Conservation (phyloP, 2,329 filamentous ascomycete genomes). For the Ascochyta rabiei region DNA sequence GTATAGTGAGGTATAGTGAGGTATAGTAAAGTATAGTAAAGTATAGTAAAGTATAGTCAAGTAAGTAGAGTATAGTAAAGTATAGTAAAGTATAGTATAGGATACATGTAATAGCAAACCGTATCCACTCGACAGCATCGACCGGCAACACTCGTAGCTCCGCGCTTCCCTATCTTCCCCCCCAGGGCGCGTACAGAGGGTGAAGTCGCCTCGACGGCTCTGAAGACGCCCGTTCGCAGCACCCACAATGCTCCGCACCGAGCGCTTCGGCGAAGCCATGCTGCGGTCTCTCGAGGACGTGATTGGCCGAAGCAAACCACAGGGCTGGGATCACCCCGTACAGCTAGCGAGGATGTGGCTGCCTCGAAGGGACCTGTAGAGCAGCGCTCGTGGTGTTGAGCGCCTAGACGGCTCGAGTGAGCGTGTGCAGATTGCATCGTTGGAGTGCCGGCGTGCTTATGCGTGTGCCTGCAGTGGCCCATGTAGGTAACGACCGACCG, state of each 20-base stretch:
- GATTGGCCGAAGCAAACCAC: constrained; percentile 28
- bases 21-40: too few species aligned
- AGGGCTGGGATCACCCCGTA: constrained; percentile 35
- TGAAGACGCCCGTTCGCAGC: neutral
- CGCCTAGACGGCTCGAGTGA: constrained; percentile 11
- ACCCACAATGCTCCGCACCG: constrained; percentile 12
- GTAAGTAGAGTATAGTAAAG: too few species aligned
- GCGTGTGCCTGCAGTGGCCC: constrained; percentile 16
- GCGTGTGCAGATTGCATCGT: constrained; percentile 2
- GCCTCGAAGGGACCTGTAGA: neutral
- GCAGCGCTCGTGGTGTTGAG: constrained; percentile 10
- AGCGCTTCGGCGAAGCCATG: constrained; percentile 21
- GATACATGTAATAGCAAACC: constrained; percentile 8
- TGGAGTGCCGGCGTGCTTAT: constrained; percentile 12
- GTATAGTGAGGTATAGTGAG: too few species aligned
- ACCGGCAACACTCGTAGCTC: neutral
- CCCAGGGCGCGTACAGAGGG: constrained; percentile 3
- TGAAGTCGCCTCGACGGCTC: neutral
- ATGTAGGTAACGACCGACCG: neutral
- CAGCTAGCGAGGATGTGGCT: constrained; percentile 36
- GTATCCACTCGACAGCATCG: neutral
- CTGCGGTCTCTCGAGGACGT: constrained; percentile 5
- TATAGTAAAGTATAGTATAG: constrained; percentile 28
- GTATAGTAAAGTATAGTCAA: too few species aligned
- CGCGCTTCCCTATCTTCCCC: constrained; percentile 6